Base-by-base conservation (phyloP, 2,329 filamentous ascomycete species). In the Penicillium sp. region DNA sequence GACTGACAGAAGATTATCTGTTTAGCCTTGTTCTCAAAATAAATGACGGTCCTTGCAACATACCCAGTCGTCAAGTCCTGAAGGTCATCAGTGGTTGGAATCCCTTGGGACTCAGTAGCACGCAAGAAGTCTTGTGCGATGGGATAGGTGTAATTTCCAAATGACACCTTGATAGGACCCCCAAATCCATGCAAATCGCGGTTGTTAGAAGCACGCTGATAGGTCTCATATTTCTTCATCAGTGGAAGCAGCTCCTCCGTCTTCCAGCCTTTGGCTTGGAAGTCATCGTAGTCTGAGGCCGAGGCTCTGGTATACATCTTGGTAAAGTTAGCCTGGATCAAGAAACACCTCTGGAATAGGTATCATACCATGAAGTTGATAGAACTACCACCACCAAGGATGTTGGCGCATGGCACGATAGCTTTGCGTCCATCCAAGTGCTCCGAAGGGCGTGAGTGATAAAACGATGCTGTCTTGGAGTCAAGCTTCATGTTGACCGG, bases 171-270 rank as follows among this genome's bases (percentile, higher is more conserved):
- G 78, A 92, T 92, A 0, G 90, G 90, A 0, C 90, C 90, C 33
- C 91, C 88, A 55, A 88, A 91, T 1, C 90, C 90, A 67, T 93
- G 90, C 23, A 90, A 65, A 56, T 75, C 83, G 69, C 76, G 79
- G 71, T 88, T 88, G 65, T 85, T 85, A 49, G 79, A 84, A 7
- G 86, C 77, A 37, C 85, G 76, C 67, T 92, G 89, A 66, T 92
- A 92, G 0, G 89, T 92, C 77, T 92, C 89, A 60, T 91, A 87
- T 78, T 92, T 92, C 78, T 79, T 88, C 89, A 92, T 92, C 21
- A 92, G 79, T 0, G 89, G 89, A 5, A 92, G 76, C 5, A 92
- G 81, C 60, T 92, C 88, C 71, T 91, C 84, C 3, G 89, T 91
- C 9, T 82, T 86, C 89, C 89, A 92, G n/a, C 89, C 89, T 72